Base-by-base conservation (phyloP, 148 eudicot species). In the Diospyros lotus region DNA sequence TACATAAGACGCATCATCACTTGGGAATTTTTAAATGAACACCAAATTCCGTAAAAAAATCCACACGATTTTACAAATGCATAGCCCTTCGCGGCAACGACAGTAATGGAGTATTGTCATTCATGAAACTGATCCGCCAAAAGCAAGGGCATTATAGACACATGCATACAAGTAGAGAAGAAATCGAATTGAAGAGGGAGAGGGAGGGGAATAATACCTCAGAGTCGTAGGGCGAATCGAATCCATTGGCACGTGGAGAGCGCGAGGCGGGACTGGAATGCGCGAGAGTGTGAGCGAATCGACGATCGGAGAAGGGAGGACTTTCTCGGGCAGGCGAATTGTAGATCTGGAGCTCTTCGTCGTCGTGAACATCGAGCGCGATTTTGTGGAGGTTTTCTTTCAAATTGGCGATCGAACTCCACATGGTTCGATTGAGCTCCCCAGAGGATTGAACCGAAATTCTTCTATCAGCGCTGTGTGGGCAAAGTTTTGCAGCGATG, bases 321-420 rank as follows among this genome's bases (percentile, higher is more conserved):
- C 69, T 86, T 46, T 80, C 79, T 2, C 75, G 80, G 73, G 78
- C 71, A 14, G 72, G 75, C 42, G 80, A 78, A 76, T 77, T 83
- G 44, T 85, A 72, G 69, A 89, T 86, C 79, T 83, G 75, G 10
- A 81, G 72, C 62, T 76, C 83, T 12, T 83, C 87, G 7, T 79
- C 89, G 43, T 91, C 93, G 86, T 92, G 96, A 2, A 95, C 96
- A 71, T 92, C 97, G 4, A 84, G 89, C 14, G 91, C 98, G 65
- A 95, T 92, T 80, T 92, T 95, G 65, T 81, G 87, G 72, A 95
- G 77, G 81, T 89, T 95, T 77, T 95, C 98, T 73, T 95, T 95
- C 82, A 90, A 84, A 89, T 90, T 88, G 55, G 96, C 98, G 18
- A 94, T 87, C 68, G 97, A 87, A 86, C 78, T 85, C 89, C 93